These are phyloP conservation scores for Penicillium sclerotiorum DNA, from an alignment of 2,329 filamentous ascomycete species.

Conservation along the genomic window DNA sequence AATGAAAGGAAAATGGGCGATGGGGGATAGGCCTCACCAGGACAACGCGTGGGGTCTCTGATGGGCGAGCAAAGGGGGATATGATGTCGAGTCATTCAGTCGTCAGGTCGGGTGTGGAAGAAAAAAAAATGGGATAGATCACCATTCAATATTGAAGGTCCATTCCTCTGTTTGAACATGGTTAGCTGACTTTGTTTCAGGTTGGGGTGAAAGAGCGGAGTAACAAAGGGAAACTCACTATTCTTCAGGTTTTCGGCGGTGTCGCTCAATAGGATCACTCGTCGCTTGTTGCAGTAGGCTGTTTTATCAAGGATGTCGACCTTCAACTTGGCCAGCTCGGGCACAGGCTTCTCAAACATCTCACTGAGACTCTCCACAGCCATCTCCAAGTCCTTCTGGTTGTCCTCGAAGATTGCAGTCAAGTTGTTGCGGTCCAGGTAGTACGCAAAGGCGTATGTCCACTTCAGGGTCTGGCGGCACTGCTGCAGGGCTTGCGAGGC, in stretches of 20 bases:
- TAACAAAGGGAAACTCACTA: slow-evolving; percentile 59
- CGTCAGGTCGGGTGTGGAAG: slow-evolving; percentile 12
- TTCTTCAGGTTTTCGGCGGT: slow-evolving; percentile 90
- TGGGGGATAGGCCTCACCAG: too few species aligned
- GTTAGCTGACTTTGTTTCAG: neutral
- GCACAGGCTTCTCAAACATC: slow-evolving; percentile 98
- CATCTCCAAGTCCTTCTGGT: slow-evolving; percentile 97
- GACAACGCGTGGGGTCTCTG: neutral
- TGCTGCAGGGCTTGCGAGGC: slow-evolving; percentile 92
- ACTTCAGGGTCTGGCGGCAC: slow-evolving; percentile 97
- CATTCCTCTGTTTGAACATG: slow-evolving; percentile 41
- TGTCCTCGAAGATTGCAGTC: slow-evolving; percentile 97
- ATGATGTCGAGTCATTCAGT: slow-evolving; percentile 21
- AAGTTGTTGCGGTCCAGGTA: slow-evolving; percentile 95
- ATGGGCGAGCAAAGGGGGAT: neutral
- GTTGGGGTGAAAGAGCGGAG: neutral
- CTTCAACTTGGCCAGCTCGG: slow-evolving; percentile 81
- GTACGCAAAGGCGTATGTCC: slow-evolving; percentile 98
- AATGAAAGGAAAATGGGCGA: neutral
- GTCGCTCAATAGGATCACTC: slow-evolving; percentile 86
- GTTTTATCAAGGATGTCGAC: slow-evolving; percentile 99
- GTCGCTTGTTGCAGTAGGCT: slow-evolving; percentile 89
- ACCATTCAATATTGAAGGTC: slow-evolving; percentile 50
- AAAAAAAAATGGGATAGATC: slow-evolving; percentile 1
- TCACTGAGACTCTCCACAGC: slow-evolving; percentile 96